Percentiles rank a stretch among this genome's conserved stretches.
These are phyloP conservation scores for Sanghuangporus sanghuang DNA, from an alignment of 1,284 basidiomycete genomes.

Conservation along the genomic window DNA sequence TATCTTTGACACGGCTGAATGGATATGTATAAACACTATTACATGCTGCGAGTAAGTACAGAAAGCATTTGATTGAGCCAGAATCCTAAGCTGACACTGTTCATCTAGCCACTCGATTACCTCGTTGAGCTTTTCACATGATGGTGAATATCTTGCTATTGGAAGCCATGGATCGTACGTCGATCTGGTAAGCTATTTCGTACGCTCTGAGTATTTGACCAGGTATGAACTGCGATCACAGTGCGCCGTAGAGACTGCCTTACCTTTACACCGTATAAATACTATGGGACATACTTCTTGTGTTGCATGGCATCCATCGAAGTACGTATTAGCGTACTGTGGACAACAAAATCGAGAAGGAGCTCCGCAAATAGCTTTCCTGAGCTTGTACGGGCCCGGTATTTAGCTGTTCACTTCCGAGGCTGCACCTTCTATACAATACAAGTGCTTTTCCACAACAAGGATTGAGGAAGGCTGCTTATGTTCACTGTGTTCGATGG, in stretches of 20 bases:
- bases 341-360: slow-evolving; percentile 66
- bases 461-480: no score
- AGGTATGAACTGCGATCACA: slow-evolving; percentile 25
- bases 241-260: slow-evolving; percentile 71
- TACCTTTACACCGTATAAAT: slow-evolving; percentile 63
- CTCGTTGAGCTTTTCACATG: slow-evolving; percentile 73
- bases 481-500: no score
- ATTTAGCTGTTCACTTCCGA: slow-evolving; percentile 20
- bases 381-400: slow-evolving; percentile 65
- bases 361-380: slow-evolving; percentile 54
- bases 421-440: no score
- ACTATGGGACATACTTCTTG: slow-evolving; percentile 59
- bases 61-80: not conserved
- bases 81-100: not conserved
- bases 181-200: slow-evolving; percentile 51
- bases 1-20: slow-evolving; percentile 69
- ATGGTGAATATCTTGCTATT: slow-evolving; percentile 75
- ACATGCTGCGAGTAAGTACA: slow-evolving; percentile 68
- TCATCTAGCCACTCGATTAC: slow-evolving; percentile 57
- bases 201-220: not conserved
- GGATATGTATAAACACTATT: slow-evolving; percentile 72
- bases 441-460: no score
- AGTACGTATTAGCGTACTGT: slow-evolving; percentile 72
- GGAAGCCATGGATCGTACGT: slow-evolving; percentile 67
- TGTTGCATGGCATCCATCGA: slow-evolving; percentile 75